These are phyloP conservation scores for Schoenoplectus tabernaemontani DNA, from an alignment of 202 grass and related monocot genomes.

Conservation along the genomic window DNA sequence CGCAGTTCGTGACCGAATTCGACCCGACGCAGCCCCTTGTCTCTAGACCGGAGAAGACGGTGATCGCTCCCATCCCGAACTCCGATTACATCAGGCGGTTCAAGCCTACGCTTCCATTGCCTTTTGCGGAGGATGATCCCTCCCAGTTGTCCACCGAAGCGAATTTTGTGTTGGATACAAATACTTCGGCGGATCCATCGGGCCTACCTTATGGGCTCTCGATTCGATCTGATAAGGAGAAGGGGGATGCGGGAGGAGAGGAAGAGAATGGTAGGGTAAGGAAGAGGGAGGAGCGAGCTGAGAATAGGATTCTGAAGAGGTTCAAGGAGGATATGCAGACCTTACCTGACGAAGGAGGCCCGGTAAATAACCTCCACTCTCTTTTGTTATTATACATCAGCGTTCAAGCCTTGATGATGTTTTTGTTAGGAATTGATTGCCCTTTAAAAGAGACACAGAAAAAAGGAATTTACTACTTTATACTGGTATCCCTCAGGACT, in stretches of 20 bases:
- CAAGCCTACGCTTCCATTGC: conserved; percentile 50
- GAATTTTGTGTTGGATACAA: conserved; percentile 76
- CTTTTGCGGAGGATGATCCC: conserved; percentile 57
- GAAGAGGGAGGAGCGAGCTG: conserved; percentile 19
- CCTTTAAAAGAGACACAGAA: no score
- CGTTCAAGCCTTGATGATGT: neutral
- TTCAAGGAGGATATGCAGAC: conserved; percentile 68
- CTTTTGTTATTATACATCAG: neutral
- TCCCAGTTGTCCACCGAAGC: conserved; percentile 31
- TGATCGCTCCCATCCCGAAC: conserved; percentile 79
- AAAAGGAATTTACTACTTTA: no score
- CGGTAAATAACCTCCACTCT: neutral
- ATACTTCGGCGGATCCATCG: conserved; percentile 46
- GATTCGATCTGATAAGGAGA: conserved; percentile 34
- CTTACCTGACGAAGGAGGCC: conserved; percentile 63
- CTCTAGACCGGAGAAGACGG: conserved; percentile 19
- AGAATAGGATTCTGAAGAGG: conserved; percentile 49
- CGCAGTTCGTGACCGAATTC: conserved; percentile 79
- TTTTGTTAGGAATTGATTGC: neutral
- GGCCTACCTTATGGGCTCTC: conserved; percentile 61
- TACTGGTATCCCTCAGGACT: no score
- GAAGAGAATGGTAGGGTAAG: neutral
- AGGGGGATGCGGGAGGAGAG: neutral
- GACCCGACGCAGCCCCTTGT: conserved; percentile 56
- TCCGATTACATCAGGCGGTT: conserved; percentile 46